Evolutionary conservation across 768 basidiomycete species (phyloP).

Genomic region (Podaxis rugospora): DNA sequence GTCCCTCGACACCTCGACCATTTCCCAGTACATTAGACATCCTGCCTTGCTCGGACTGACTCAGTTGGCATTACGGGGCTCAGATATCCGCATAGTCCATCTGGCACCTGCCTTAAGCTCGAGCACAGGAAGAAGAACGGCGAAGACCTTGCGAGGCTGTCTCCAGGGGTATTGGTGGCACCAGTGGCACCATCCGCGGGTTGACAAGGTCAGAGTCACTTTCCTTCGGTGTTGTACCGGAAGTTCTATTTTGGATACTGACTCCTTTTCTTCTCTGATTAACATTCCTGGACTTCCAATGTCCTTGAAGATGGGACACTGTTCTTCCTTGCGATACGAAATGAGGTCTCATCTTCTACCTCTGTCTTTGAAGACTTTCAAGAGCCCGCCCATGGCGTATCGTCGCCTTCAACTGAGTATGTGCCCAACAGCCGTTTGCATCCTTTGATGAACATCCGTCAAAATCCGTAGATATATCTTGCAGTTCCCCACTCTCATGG

Average conservation of each 20-base stretch:
- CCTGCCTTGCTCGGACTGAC: slow-evolving; percentile 50
- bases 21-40: slow-evolving; percentile 41
- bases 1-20: slow-evolving; percentile 22
- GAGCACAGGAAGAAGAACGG: slow-evolving; percentile 54
- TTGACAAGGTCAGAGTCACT: slow-evolving; percentile 27
- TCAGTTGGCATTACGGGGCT: slow-evolving; percentile 64
- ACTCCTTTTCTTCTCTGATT: not conserved
- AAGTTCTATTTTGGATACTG: not conserved
- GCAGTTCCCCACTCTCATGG: too few relatives aligned
- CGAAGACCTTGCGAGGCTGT: slow-evolving; percentile 44
- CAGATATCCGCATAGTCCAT: slow-evolving; percentile 52
- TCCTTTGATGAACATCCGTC: too few relatives aligned
- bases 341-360: slow-evolving; percentile 15
- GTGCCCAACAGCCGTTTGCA: too few relatives aligned
- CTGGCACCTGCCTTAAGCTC: slow-evolving; percentile 40
- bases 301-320: slow-evolving; percentile 33
- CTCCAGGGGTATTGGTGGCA: slow-evolving; percentile 28
- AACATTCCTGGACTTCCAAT: slow-evolving; percentile 35
- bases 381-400: slow-evolving; percentile 32
- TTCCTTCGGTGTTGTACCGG: not conserved
- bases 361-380: slow-evolving; percentile 18
- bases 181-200: slow-evolving; percentile 34
- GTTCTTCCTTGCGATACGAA: slow-evolving; percentile 26
- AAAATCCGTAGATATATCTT: too few relatives aligned
- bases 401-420: slow-evolving; percentile 12